Evolutionary conservation across 805 yeast genomes (phyloP).

Genomic region (Schwanniomyces occidentalis): DNA sequence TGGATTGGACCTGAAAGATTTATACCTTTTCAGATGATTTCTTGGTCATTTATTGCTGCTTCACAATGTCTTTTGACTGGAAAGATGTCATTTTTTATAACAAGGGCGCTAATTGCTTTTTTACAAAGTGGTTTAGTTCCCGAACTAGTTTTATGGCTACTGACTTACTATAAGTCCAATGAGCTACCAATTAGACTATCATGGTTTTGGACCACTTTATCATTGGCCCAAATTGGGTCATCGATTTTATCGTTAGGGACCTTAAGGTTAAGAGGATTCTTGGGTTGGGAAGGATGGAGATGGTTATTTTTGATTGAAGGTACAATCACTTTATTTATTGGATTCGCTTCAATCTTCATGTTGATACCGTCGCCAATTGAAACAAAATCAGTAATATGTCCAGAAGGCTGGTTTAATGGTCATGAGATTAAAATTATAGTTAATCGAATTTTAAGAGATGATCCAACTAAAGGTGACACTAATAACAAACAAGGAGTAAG

Average conservation of each 20-base stretch:
- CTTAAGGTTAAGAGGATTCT: slow-evolving; percentile 18
- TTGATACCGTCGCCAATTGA: slow-evolving; percentile 11
- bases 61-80: slow-evolving; percentile 22
- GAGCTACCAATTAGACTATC: slow-evolving; percentile 61
- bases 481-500: slow-evolving; percentile 57
- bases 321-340: slow-evolving; percentile 9
- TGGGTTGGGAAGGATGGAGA: slow-evolving; percentile 21
- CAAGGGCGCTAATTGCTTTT: slow-evolving; percentile 27
- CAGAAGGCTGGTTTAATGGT: slow-evolving; percentile 46
- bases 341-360: slow-evolving; percentile 6
- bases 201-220: slow-evolving; percentile 34
- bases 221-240: slow-evolving; percentile 20
- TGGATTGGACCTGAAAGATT: slow-evolving; percentile 61
- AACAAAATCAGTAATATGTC: slow-evolving; percentile 5
- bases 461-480: slow-evolving; percentile 64
- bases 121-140: slow-evolving; percentile 41
- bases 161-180: slow-evolving; percentile 59
- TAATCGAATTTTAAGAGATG: slow-evolving; percentile 60
- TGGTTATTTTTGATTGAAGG: slow-evolving; percentile 16
- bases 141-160: slow-evolving; percentile 60
- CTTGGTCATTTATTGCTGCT: slow-evolving; percentile 28
- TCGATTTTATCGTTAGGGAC: slow-evolving; percentile 20
- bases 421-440: slow-evolving; percentile 59
- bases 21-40: slow-evolving; percentile 44
- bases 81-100: slow-evolving; percentile 22